Base-by-base conservation (phyloP, 306 rosid genomes). In the Rubus idaeus region DNA sequence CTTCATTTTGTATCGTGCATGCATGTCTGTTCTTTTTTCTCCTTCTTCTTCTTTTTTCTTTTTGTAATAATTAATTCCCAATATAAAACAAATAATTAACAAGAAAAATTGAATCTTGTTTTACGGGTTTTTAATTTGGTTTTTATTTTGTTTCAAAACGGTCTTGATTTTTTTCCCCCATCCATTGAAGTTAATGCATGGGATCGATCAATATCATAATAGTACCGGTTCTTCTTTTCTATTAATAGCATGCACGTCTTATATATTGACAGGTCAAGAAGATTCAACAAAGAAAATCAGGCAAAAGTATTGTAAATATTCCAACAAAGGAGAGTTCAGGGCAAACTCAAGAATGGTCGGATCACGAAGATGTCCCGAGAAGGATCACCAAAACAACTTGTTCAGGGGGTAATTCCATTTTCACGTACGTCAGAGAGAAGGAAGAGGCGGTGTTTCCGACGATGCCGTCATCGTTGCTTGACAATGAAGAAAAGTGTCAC, bases 211-310 rank as follows among this genome's bases (percentile, higher is more conserved):
- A 10, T 56, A 60, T 56, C 62, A 56, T 8, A 12, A 21, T 8
- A 8, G 30, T 56, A 56, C 11, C 35, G 30, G 9, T 60, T 60
- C 14, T 23, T 60, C 7, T 12, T 11, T 30, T 26, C 40, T 47
- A 35, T 49, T 55, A 16, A 68, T 57, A 30, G 17, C 65, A 53
- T 68, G 46, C 67, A 41, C 40, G 39, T n/a, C 4, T 23, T 42
- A n/a, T 53, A 37, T 52, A 52, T 52, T 18, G 14, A 20, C 35
- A 56, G 76, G 41, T 56, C 52, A 73, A 73, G 23, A 56, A 56
- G 23, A 11, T 41, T 21, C 40, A 56, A 41, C 11, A 73, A 73
- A 73, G 9, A 5, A 73, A 20, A 5, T 20, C 26, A 5, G 13
- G 5, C 17, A 41, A 14, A 7, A 6, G 1, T 1, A 6, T 40